phyloP scores from a whole-genome alignment of 2,329 filamentous ascomycete genomes.

The Furcasterigmium furcatum region DNA sequence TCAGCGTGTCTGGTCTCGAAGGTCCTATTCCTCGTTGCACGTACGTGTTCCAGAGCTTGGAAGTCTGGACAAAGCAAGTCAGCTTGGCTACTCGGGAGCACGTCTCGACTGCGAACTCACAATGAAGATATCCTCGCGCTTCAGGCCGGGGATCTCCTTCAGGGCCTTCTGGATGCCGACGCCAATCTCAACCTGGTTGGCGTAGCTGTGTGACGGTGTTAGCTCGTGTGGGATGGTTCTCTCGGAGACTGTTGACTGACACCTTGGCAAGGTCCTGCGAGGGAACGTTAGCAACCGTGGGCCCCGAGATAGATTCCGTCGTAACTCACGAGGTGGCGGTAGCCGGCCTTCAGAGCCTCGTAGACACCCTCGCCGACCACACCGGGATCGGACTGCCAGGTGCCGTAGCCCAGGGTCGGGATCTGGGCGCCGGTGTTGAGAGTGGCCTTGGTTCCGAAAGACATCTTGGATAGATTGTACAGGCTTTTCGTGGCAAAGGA shows the following conservation, averaged over 20 bases:
- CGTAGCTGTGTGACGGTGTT: slow-evolving; percentile 35
- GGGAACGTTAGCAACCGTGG: not conserved
- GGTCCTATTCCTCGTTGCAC: not conserved
- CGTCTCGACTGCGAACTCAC: too few species aligned
- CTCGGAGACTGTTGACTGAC: not conserved
- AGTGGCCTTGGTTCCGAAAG: slow-evolving; percentile 50
- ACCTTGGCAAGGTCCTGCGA: slow-evolving; percentile 37
- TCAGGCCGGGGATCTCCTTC: slow-evolving; percentile 45
- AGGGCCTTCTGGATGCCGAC: slow-evolving; percentile 47
- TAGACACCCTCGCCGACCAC: slow-evolving; percentile 64
- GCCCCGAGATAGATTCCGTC: too few species aligned
- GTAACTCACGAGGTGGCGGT: slow-evolving; percentile 51
- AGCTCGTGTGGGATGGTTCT: not conserved
- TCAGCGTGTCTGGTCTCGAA: slow-evolving; percentile 45
- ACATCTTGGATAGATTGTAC: slow-evolving; percentile 45
- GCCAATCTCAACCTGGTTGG: slow-evolving; percentile 61
- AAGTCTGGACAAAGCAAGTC: slow-evolving; percentile 35
- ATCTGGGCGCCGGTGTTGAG: slow-evolving; percentile 65
- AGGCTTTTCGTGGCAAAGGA: too few species aligned
- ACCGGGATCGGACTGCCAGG: slow-evolving; percentile 65
- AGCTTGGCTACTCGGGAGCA: too few species aligned
- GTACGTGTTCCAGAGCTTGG: slow-evolving; percentile 61
- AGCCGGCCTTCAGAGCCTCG: slow-evolving; percentile 59
- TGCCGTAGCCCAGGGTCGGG: slow-evolving; percentile 42
- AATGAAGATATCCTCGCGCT: slow-evolving; percentile 55